A percentile compares a stretch with the other conserved stretches of the same genome.
phyloP scores from a whole-genome alignment of 1,284 basidiomycete species.

The Irpex sp. region DNA sequence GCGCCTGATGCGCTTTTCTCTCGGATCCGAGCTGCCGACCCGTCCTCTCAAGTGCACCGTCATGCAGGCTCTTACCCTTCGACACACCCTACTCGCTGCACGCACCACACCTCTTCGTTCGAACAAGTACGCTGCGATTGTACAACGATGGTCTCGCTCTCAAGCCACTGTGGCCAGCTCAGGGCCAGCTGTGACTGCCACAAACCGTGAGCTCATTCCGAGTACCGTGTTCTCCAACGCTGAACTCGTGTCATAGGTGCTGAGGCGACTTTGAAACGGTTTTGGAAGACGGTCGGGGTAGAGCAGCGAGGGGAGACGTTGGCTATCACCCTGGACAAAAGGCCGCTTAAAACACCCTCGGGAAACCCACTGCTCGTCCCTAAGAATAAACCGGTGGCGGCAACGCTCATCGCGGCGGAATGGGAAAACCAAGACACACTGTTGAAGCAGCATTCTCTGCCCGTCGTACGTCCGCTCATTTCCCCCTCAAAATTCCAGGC shows the following conservation, averaged over 20 bases:
- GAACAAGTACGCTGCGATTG: background rate
- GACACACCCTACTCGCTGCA: background rate
- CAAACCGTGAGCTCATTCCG: conserved; percentile 25
- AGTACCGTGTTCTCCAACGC: background rate
- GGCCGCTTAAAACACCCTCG: conserved; percentile 84
- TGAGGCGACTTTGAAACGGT: conserved; percentile 80
- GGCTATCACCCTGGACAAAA: conserved; percentile 78
- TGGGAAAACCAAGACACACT: conserved; percentile 92
- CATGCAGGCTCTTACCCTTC: background rate
- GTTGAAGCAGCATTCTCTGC: conserved; percentile 88
- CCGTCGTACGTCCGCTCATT: conserved; percentile 61
- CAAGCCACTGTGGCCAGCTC: background rate
- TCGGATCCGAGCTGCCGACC: background rate
- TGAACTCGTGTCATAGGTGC: conserved; percentile 55
- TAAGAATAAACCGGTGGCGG: conserved; percentile 65
- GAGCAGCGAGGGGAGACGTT: conserved; percentile 57
- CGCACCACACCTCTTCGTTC: background rate
- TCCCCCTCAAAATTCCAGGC: background rate
- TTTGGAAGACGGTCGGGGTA: conserved; percentile 87
- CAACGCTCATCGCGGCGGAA: conserved; percentile 87
- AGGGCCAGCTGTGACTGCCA: conserved; percentile 26
- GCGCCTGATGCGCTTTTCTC: background rate
- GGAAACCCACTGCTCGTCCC: conserved; percentile 79
- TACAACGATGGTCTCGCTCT: background rate
- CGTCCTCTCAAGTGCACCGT: background rate